These are phyloP conservation scores for Spizellomyces punctatus DNA, from an alignment of 192 early-diverging fungal species.

Conservation along the genomic window DNA sequence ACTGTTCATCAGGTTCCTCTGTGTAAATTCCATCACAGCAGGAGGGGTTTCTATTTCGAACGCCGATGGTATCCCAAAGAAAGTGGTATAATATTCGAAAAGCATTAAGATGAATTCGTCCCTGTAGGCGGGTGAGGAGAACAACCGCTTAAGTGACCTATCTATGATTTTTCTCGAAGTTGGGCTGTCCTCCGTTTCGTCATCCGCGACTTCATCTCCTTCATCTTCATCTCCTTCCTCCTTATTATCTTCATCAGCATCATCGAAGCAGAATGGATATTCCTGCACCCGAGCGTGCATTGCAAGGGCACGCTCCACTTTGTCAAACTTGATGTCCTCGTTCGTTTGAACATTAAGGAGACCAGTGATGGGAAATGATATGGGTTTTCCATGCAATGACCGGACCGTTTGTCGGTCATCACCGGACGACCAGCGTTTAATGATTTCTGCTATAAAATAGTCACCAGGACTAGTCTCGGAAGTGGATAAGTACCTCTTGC, in stretches of 20 bases:
- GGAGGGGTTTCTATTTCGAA: constrained; percentile 4
- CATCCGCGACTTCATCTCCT: constrained; percentile 1
- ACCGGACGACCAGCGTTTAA: constrained; percentile 12
- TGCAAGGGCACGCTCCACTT: not conserved
- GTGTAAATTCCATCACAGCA: constrained; percentile 2
- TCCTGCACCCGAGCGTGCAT: not conserved
- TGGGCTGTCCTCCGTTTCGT: not conserved
- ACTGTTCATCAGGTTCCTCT: not conserved
- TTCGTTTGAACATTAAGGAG: constrained; percentile 25
- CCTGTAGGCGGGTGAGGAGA: not conserved
- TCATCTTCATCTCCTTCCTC: not conserved
- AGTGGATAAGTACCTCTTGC: constrained; percentile 4
- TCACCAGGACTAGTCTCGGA: not conserved
- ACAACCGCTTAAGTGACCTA: not conserved
- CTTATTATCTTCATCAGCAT: not conserved
- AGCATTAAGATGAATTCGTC: constrained; percentile 20
- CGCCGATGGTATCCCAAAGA: not conserved
- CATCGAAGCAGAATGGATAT: constrained; percentile 8
- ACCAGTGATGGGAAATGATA: constrained; percentile 19
- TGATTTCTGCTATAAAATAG: constrained; percentile 2
- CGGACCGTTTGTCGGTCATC: constrained; percentile 9
- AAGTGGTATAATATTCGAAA: constrained; percentile 1
- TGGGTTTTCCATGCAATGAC: constrained; percentile 22
- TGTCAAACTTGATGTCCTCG: constrained; percentile 14
- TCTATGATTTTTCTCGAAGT: constrained; percentile 8